phyloP scores from a whole-genome alignment of 495 filamentous ascomycete species.

The Hypoxylon intermedium region DNA sequence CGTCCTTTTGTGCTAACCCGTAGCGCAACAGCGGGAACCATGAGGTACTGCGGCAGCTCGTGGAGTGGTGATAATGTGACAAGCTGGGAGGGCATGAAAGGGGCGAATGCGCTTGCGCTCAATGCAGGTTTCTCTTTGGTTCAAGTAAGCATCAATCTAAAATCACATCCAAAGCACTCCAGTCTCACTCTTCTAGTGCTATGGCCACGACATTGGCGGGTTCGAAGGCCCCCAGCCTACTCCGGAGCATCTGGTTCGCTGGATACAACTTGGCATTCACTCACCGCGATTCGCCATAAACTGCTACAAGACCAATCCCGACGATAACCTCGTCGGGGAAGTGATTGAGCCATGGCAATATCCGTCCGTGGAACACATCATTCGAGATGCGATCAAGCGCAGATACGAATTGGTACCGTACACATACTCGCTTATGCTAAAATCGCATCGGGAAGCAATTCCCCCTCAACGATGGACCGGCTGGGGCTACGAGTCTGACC shows the following conservation, averaged over 20 bases:
- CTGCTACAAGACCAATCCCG: conserved; percentile 72
- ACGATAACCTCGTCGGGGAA: conserved; percentile 67
- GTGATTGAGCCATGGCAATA: conserved; percentile 80
- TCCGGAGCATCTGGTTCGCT: conserved; percentile 71
- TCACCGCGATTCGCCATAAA: conserved; percentile 76
- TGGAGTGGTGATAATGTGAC: conserved; percentile 74
- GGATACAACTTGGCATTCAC: conserved; percentile 73
- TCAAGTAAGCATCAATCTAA: conserved; percentile 45
- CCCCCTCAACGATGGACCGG: conserved; percentile 73
- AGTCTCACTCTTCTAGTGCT: conserved; percentile 53
- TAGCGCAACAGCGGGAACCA: conserved; percentile 71
- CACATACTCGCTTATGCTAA: conserved; percentile 67
- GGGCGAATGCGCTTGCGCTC: conserved; percentile 68
- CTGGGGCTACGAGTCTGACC: conserved; percentile 70
- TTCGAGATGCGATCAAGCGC: conserved; percentile 69
- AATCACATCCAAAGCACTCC: background rate
- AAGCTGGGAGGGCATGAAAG: conserved; percentile 72
- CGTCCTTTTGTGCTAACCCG: conserved; percentile 72
- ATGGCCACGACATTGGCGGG: conserved; percentile 75
- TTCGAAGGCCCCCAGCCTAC: conserved; percentile 74
- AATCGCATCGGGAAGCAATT: conserved; percentile 62
- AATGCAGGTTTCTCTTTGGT: conserved; percentile 71
- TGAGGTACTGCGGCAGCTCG: conserved; percentile 69
- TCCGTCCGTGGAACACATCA: conserved; percentile 63
- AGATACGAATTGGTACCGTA: conserved; percentile 75